Base-by-base conservation (phyloP, 208 protist species). In the Acanthamoeba triangularis region DNA sequence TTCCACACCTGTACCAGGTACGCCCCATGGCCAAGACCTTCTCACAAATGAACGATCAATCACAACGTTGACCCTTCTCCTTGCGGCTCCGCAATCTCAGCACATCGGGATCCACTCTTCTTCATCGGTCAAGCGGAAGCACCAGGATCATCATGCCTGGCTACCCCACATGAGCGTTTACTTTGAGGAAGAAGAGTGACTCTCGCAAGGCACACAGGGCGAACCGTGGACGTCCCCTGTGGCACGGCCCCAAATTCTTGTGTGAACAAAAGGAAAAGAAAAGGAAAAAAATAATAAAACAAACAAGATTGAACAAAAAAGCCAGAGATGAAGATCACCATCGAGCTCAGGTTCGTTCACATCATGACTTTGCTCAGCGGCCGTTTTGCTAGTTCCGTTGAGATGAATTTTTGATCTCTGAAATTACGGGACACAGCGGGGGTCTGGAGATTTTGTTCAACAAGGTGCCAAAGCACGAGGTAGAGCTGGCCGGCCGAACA, bases 371-470 rank as follows among this genome's bases (percentile, higher is more conserved):
- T n/a, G n/a, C n/a, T n/a, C n/a, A n/a, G n/a, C n/a, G n/a, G n/a
- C n/a, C n/a, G n/a, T n/a, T n/a, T n/a, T n/a, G n/a, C n/a, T n/a
- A n/a, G n/a, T n/a, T n/a, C n/a, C n/a, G n/a, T n/a, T n/a, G n/a
- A n/a, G n/a, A n/a, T n/a, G n/a, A n/a, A n/a, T n/a, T n/a, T n/a
- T n/a, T n/a, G n/a, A n/a, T n/a, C n/a, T n/a, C n/a, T n/a, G n/a
- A n/a, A n/a, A n/a, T n/a, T n/a, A n/a, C n/a, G n/a, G n/a, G n/a
- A n/a, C n/a, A 33, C 65, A 95, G 94, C 16, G 94, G 94, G 23
- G 94, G 94, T 13, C 72, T 90, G 10, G 94, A 95, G 94, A 63
- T 95, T 35, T 59, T 95, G 76, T 93, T 95, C 47, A 52, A 94
- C n/a, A 94, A 94, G 72, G 69, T 84, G 87, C 33, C 54, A 28